A percentile compares a stretch with the other conserved stretches of the same genome.
Conservation (phyloP, 495 filamentous ascomycete genomes). For the Penicillium macrosclerotiorum region DNA sequence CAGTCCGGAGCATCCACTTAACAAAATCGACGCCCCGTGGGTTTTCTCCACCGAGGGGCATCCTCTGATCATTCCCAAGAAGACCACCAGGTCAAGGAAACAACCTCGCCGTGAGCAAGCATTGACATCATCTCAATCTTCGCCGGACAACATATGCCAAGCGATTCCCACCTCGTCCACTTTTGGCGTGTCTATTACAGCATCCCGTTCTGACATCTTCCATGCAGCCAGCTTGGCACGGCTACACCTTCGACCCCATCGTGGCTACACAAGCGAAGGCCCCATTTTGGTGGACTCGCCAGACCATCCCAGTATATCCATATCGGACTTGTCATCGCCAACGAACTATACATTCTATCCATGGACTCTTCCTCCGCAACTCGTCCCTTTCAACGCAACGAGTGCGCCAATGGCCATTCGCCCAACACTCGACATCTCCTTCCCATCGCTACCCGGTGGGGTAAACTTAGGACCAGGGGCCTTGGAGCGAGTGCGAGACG, state of each 20-base stretch:
- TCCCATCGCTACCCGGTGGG: constrained; percentile 64
- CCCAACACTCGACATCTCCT: constrained; percentile 74
- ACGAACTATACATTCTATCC: constrained; percentile 85
- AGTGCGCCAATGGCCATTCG: constrained; percentile 63
- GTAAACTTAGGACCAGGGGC: constrained; percentile 46
- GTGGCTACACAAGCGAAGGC: constrained; percentile 45
- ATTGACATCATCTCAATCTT: constrained; percentile 2
- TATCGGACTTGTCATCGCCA: constrained; percentile 59
- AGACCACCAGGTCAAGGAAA: constrained; percentile 7
- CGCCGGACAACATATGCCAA: constrained; percentile 50
- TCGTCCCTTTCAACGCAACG: constrained; percentile 71
- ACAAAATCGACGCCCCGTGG: constrained; percentile 78
- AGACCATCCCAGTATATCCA: constrained; percentile 53
- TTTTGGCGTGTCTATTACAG: constrained; percentile 73
- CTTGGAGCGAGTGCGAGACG: constrained; percentile 65
- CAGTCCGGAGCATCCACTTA: constrained; percentile 80
- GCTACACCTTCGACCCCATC: constrained; percentile 68
- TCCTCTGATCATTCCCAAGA: constrained; percentile 79
- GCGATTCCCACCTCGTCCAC: constrained; percentile 53
- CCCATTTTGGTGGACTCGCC: constrained; percentile 50
- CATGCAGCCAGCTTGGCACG: constrained; percentile 86
- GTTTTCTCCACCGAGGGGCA: constrained; percentile 97
- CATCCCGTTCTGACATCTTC: constrained; percentile 82
- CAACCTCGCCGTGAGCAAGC: constrained; percentile 7
- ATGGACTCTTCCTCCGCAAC: constrained; percentile 77